Base-by-base conservation (phyloP, 352 stramenopile species). In the Stramenopiles sp. region DNA sequence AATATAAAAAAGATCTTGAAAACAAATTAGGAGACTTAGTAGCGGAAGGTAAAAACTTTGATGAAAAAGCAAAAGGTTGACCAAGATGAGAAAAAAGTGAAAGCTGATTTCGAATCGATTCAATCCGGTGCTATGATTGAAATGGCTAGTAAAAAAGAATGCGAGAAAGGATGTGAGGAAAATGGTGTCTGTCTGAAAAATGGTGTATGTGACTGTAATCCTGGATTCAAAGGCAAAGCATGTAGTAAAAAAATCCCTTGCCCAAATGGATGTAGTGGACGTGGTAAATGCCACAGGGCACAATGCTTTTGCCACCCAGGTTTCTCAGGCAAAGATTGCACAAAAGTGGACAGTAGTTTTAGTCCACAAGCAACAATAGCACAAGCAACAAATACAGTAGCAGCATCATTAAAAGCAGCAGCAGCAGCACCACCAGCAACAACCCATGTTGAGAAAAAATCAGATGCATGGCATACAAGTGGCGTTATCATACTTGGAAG, bases 71-170 rank as follows among this genome's bases (percentile, higher is more conserved):
- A 20, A 27, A 69, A 69, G 53, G 20, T 27, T n/a, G n/a, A n/a
- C n/a, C n/a, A n/a, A n/a, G 53, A 20, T 20, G 27, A 69, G 53
- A 20, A 69, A 69, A 69, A 69, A 69, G 53, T 69, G 20, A 27
- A 20, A 27, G 53, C 20, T 27, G 53, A 69, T 20, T 69, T 69
- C 53, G 20, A 69, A 69, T 27, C 20, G 53, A 69, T 69, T 69
- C 53, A 69, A 69, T 69, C 53, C 53, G 53, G 53, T 23, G 53
- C 53, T 23, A 69, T 69, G 53, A 69, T 69, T 69, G 53, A 69
- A 69, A 27, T 69, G 20, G 27, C 20, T 23, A 27, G 20, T 20
- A 23, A 20, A 20, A 20, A 20, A 27, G 27, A 69, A 27, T 69
- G 53, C 53, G 20, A 20, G 53, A 69, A 69, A 20, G 53, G 53